Evolutionary conservation across 139 green algal genomes (phyloP).

Genomic region (Coccomyxa sp.): DNA sequence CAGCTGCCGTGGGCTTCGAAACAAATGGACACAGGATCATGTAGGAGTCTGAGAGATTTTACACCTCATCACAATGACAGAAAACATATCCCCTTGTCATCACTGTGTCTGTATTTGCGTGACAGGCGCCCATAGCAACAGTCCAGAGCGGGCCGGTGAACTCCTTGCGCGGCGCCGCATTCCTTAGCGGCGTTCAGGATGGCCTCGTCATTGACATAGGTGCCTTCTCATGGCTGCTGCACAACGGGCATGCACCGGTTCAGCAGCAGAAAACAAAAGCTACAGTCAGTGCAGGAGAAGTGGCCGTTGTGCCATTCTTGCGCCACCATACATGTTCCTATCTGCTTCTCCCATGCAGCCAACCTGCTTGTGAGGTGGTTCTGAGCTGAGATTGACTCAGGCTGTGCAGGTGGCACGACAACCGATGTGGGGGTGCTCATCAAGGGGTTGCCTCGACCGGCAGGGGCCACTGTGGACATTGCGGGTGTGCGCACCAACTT

Average conservation of each 20-base stretch:
- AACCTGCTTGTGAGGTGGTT: too few species aligned
- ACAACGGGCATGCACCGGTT: too few species aligned
- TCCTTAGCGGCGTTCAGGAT: slow-evolving; percentile 20
- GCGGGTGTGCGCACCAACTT: slow-evolving; percentile 26
- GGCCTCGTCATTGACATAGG: slow-evolving; percentile 39
- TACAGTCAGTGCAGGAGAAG: too few species aligned
- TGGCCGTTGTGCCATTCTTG: too few species aligned
- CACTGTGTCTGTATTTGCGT: not conserved
- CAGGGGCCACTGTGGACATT: not conserved
- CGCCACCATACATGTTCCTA: too few species aligned
- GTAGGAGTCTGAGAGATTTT: too few species aligned
- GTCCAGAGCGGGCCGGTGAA: slow-evolving; percentile 41
- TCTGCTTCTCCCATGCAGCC: too few species aligned
- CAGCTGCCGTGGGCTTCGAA: not conserved
- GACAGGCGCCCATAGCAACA: slow-evolving; percentile 29
- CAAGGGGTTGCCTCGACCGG: slow-evolving; percentile 23
- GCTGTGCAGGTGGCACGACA: slow-evolving; percentile 28
- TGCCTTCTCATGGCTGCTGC: not conserved
- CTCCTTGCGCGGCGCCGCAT: slow-evolving; percentile 29
- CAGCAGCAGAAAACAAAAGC: too few species aligned
- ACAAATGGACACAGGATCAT: too few species aligned
- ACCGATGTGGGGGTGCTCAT: slow-evolving; percentile 32
- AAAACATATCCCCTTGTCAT: too few species aligned
- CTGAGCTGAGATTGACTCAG: too few species aligned
- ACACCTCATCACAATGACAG: too few species aligned